These are phyloP conservation scores for Pythium aquatile DNA, from an alignment of 352 stramenopile species.

Conservation along the genomic window DNA sequence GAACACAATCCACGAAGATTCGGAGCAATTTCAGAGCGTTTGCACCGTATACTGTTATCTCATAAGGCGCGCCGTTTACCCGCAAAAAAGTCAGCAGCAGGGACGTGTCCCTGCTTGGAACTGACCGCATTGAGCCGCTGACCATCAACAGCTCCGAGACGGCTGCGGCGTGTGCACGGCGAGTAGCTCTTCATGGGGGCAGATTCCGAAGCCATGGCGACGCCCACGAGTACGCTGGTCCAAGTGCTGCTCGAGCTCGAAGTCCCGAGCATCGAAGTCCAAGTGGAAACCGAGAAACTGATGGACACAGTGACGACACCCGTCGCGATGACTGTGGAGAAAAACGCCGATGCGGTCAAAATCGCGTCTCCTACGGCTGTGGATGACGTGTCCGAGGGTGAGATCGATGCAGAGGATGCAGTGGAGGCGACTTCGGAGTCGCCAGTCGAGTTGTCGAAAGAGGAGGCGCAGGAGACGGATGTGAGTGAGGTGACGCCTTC, in stretches of 20 bases:
- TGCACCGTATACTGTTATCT: background rate
- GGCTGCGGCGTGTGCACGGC: background rate
- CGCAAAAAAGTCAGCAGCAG: conserved; percentile 16
- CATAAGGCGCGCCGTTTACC: conserved; percentile 11
- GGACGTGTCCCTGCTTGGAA: conserved; percentile 1
- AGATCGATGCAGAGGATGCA: conserved; percentile 4
- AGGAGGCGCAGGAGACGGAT: conserved; percentile 11
- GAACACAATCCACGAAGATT: conserved; percentile 21
- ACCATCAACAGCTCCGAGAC: background rate
- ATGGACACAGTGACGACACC: background rate
- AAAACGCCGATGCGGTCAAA: background rate
- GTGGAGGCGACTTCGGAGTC: background rate
- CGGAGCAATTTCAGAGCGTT: conserved; percentile 10
- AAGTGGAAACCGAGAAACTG: conserved; percentile 18
- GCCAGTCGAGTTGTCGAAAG: conserved; percentile 1
- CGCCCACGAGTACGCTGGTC: conserved; percentile 11
- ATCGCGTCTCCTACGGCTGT: conserved; percentile 12
- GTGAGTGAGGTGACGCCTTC: conserved; percentile 1
- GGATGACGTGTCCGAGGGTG: conserved; percentile 6
- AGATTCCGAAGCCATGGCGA: conserved; percentile 23
- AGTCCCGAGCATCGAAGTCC: background rate
- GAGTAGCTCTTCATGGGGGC: conserved; percentile 17
- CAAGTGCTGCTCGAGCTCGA: conserved; percentile 2
- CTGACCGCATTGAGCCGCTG: conserved; percentile 4
- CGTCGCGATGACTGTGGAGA: background rate